Evolutionary conservation across 768 basidiomycete species (phyloP).

Genomic region (Gautieria morchelliformis): DNA sequence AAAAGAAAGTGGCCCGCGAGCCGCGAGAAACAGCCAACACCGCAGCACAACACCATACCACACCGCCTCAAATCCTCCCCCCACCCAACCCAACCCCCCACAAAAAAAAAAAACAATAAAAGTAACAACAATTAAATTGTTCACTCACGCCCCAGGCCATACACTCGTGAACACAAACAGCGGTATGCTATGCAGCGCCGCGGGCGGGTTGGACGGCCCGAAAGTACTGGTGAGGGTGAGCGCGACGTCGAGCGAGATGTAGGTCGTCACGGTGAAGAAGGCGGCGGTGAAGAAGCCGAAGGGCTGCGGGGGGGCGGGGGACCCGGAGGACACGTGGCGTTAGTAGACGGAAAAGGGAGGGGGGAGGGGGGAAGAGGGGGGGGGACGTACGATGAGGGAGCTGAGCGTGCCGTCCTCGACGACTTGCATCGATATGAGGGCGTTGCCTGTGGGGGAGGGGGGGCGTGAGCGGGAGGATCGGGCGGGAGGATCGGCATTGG

Average conservation of each 20-base stretch:
- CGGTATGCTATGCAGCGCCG: slow-evolving; percentile 51
- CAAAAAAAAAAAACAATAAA: too few species aligned
- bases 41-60: too few species aligned
- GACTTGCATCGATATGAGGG: slow-evolving; percentile 73
- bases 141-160: slow-evolving; percentile 69
- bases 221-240: slow-evolving; percentile 55
- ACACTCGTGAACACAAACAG: slow-evolving; percentile 75
- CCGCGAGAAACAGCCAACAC: too few species aligned
- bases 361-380: too few species aligned
- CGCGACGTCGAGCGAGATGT: slow-evolving; percentile 78
- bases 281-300: slow-evolving; percentile 44
- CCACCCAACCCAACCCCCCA: too few species aligned
- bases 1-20: too few species aligned
- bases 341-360: not conserved
- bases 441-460: slow-evolving; percentile 40
- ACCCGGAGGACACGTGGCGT: too few species aligned
- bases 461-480: not conserved
- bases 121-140: too few species aligned
- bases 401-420: slow-evolving; percentile 85
- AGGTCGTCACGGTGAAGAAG: slow-evolving; percentile 65
- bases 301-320: too few species aligned
- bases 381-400: slow-evolving; percentile 47
- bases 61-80: too few species aligned
- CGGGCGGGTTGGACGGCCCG: slow-evolving; percentile 48
- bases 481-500: too few species aligned